Conservation (phyloP, 345 rosid genomes). For the Hevea brasiliensis region DNA sequence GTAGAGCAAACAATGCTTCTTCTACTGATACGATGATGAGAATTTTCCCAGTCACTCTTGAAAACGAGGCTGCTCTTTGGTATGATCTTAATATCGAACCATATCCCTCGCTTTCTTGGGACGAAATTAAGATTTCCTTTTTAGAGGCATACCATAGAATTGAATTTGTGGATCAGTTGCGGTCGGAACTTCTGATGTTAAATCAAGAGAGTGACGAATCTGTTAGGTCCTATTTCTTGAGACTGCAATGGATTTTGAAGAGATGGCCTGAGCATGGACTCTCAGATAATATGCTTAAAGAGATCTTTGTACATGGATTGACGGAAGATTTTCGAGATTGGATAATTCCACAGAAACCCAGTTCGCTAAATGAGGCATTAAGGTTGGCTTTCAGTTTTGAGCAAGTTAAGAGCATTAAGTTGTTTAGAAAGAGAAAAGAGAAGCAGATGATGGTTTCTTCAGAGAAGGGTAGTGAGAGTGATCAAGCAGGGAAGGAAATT, state of each 20-base stretch:
- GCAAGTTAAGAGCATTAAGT: conserved; percentile 26
- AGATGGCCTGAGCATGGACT: conserved; percentile 36
- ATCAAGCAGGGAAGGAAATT: background rate
- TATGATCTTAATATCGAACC: conserved; percentile 45
- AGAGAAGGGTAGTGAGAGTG: background rate
- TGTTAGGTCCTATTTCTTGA: conserved; percentile 40
- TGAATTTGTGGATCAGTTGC: conserved; percentile 21
- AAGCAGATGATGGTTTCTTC: background rate
- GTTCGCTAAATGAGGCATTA: conserved; percentile 31
- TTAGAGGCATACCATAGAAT: conserved; percentile 32
- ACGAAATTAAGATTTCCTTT: conserved; percentile 33
- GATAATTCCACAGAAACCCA: conserved; percentile 32
- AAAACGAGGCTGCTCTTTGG: conserved; percentile 43
- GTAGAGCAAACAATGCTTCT: conserved; percentile 38
- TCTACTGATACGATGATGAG: conserved; percentile 25
- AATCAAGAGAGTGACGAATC: conserved; percentile 32
- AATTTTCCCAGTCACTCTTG: conserved; percentile 44
- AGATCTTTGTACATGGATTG: conserved; percentile 36
- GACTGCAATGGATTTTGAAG: conserved; percentile 37
- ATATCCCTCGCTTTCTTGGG: conserved; percentile 35
- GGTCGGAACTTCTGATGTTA: conserved; percentile 27
- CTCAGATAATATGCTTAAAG: conserved; percentile 25
- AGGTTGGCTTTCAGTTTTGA: conserved; percentile 36
- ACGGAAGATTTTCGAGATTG: conserved; percentile 28
- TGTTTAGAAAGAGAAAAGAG: conserved; percentile 23